Evolutionary conservation across 805 yeast species (phyloP).

Genomic region (Teunomyces pallodes): DNA sequence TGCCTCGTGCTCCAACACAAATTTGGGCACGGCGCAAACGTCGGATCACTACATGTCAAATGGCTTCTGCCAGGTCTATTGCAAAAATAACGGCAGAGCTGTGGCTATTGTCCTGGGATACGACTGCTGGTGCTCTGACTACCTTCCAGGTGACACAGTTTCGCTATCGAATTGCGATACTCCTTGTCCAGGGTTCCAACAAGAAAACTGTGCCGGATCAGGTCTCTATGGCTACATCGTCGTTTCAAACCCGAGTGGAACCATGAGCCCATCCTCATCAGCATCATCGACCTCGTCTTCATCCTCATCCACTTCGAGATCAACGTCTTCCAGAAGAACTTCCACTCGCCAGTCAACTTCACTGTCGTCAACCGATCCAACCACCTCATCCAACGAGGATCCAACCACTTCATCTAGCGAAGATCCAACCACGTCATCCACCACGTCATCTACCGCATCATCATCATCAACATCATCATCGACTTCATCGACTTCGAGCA

Average conservation of each 20-base stretch:
- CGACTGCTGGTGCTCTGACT: slow-evolving; percentile 62
- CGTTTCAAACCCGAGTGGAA: slow-evolving; percentile 14
- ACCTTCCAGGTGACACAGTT: slow-evolving; percentile 43
- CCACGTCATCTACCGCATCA: slow-evolving; percentile 11
- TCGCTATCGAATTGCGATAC: slow-evolving; percentile 30
- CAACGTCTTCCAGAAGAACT: slow-evolving; percentile 4
- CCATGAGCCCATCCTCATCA: not conserved
- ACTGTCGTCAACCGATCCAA: not conserved
- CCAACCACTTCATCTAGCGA: not conserved
- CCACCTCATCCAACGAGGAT: not conserved
- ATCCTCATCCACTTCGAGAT: slow-evolving; percentile 10
- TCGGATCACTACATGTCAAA: slow-evolving; percentile 36
- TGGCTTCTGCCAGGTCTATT: slow-evolving; percentile 51
- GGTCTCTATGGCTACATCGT: slow-evolving; percentile 56
- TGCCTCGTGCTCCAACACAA: slow-evolving; percentile 22
- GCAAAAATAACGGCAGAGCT: slow-evolving; percentile 41
- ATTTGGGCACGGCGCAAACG: slow-evolving; percentile 16
- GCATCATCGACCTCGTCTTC: slow-evolving; percentile 6
- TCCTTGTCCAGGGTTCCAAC: slow-evolving; percentile 46
- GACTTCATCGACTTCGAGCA: slow-evolving; percentile 21
- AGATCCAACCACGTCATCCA: slow-evolving; percentile 1
- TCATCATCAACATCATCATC: slow-evolving; percentile 15
- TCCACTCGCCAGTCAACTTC: not conserved
- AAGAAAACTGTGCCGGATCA: slow-evolving; percentile 41
- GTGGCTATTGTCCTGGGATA: slow-evolving; percentile 53